Base-by-base conservation (phyloP, 495 filamentous ascomycete genomes). In the Tuber calosporum region DNA sequence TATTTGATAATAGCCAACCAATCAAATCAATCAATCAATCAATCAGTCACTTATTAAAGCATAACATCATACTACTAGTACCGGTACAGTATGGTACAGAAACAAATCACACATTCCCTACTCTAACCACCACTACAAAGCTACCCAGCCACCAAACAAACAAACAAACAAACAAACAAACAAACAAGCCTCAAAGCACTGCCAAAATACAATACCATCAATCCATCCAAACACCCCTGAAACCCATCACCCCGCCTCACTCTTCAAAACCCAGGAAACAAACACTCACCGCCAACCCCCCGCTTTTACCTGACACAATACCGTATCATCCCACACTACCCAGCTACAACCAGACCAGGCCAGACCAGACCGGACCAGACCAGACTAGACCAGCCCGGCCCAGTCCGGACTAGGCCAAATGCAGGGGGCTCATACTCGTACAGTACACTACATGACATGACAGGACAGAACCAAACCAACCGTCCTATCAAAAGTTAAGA, bases 191-290 rank as follows among this genome's bases (percentile, higher is more conserved):
- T 30, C n/a, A 1, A 26, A n/a, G n/a, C n/a, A 13, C n/a, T n/a
- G 30, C 22, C 22, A 26, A 26, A n/a, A 26, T 9, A 58, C 48
- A 58, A 22, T 58, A 13, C 48, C n/a, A 26, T n/a, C 17, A 9
- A 58, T 58, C 53, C 53, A 62, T 30, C n/a, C 53, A 62, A 62
- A 30, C 53, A 62, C 53, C 26, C 53, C 3, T 62, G 26, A 62
- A 62, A 62, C 48, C 48, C 48, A 4, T 4, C 43, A 4, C 17
- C 45, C 43, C 2, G 5, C 43, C 45, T 9, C 8, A 40, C 17
- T 30, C n/a, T 30, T 58, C n/a, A 58, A 58, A 58, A 58, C 53
- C 53, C 53, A 62, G 26, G 53, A 62, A 62, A 62, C 26, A 62
- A 62, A 19, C 11, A 15, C 53, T 62, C 26, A 62, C 53, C 53